Percentiles rank a stretch among this genome's conserved stretches.
Conservation (phyloP, 2,329 filamentous ascomycete species). For the Fusarium scirpi region DNA sequence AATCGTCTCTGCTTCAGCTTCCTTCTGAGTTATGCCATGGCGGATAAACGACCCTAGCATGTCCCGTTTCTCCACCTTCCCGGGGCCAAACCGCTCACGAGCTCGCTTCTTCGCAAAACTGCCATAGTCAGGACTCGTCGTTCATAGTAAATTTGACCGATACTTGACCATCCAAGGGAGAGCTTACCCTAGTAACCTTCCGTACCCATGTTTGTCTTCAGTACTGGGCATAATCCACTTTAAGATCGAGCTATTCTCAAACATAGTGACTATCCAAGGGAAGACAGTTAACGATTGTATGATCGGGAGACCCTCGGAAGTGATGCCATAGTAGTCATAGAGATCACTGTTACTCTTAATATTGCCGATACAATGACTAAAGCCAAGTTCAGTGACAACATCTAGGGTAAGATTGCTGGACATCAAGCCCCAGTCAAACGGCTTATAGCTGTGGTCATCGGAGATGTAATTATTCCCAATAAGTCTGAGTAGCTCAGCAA, state of each 20-base stretch:
- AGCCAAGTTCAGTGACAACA: not conserved
- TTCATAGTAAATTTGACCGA: too few relatives aligned
- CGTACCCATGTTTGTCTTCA: rapidly evolving
- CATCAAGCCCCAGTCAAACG: not conserved
- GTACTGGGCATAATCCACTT: rapidly evolving
- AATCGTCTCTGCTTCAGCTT: not conserved
- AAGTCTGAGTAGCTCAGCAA: rapidly evolving
- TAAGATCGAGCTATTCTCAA: not conserved
- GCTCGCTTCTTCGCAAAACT: not conserved
- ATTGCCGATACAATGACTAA: not conserved
- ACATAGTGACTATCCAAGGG: not conserved
- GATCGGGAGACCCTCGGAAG: not conserved
- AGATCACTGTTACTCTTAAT: not conserved
- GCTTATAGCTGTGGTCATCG: not conserved
- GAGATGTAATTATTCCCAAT: not conserved
- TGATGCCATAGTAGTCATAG: not conserved
- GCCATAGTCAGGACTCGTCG: not conserved
- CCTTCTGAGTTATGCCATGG: not conserved
- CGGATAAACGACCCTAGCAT: not conserved
- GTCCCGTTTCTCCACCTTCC: not conserved
- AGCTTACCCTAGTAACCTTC: not conserved
- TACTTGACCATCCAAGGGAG: too few relatives aligned
- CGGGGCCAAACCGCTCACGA: not conserved
- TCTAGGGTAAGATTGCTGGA: not conserved
- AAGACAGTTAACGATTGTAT: rapidly evolving